Conservation (phyloP, 495 filamentous ascomycete genomes). For the Neurospora sp. region DNA sequence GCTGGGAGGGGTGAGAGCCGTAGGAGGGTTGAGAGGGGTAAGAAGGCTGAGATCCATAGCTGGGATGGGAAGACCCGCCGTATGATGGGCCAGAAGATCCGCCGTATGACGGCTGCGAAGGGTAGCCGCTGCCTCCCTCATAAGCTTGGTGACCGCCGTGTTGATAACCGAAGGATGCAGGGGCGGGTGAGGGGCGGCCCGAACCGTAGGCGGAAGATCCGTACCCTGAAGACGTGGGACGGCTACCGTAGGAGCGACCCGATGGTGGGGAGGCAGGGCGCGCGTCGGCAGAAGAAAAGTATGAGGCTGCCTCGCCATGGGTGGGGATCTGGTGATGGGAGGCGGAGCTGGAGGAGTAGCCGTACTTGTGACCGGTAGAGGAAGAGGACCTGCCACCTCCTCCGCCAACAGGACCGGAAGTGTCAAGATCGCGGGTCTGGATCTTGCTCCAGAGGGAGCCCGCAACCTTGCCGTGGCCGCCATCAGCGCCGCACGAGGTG, state of each 20-base stretch:
- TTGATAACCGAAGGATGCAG: neutral
- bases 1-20: slow-evolving; percentile 1
- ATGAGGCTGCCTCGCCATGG: slow-evolving; percentile 1
- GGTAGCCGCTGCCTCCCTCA: neutral
- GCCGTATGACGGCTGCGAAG: slow-evolving; percentile 1
- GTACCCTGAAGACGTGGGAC: neutral
- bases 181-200: neutral
- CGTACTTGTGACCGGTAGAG: neutral
- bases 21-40: neutral
- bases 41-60: neutral
- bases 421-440: slow-evolving; percentile 10
- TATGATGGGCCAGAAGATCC: neutral
- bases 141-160: neutral
- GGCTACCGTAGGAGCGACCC: neutral
- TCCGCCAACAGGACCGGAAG: neutral
- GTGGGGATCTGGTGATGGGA: neutral
- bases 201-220: neutral
- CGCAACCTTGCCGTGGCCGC: slow-evolving; percentile 40
- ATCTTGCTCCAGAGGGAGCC: slow-evolving; percentile 45
- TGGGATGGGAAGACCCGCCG: neutral
- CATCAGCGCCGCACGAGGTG: slow-evolving; percentile 22
- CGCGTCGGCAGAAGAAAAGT: neutral
- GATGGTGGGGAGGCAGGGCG: neutral
- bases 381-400: slow-evolving; percentile 1
- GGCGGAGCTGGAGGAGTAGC: neutral